Evolutionary conservation across 257 asterid genomes (phyloP).

Genomic region (Solanum acaule): DNA sequence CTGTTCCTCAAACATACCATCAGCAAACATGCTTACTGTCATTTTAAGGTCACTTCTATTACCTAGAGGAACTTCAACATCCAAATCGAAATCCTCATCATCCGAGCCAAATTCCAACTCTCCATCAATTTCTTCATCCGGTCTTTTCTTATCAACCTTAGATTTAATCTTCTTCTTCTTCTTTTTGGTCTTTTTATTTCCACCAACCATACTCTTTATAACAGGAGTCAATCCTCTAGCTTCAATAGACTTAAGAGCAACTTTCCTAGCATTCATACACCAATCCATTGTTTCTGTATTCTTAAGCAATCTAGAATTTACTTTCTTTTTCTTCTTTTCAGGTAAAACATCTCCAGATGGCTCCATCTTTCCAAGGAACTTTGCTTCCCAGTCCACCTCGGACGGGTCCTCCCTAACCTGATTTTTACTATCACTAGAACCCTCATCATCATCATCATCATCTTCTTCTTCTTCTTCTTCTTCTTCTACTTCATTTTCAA

Average conservation of each 20-base stretch:
- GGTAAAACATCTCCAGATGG: constrained; percentile 19
- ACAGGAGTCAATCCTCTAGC: constrained; percentile 61
- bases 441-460: neutral
- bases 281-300: constrained; percentile 61
- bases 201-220: constrained; percentile 42
- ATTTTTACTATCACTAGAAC: neutral
- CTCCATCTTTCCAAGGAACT: constrained; percentile 54
- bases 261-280: constrained; percentile 92
- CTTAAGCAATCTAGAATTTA: constrained; percentile 38
- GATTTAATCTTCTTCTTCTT: constrained; percentile 36
- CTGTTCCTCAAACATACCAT: constrained; percentile 69
- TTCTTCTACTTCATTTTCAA: constrained; percentile 8
- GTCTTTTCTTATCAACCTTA: constrained; percentile 16
- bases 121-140: constrained; percentile 13
- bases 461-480: neutral
- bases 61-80: constrained; percentile 6
- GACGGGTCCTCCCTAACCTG: constrained; percentile 5
- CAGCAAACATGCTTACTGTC: constrained; percentile 50
- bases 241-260: constrained; percentile 82
- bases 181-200: constrained; percentile 38
- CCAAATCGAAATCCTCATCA: constrained; percentile 26
- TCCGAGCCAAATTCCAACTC: constrained; percentile 32
- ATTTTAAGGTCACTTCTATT: constrained; percentile 27
- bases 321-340: constrained; percentile 34
- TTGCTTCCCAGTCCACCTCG: constrained; percentile 54